Base-by-base conservation (phyloP, 345 rosid species). In the Eucalyptus albens region DNA sequence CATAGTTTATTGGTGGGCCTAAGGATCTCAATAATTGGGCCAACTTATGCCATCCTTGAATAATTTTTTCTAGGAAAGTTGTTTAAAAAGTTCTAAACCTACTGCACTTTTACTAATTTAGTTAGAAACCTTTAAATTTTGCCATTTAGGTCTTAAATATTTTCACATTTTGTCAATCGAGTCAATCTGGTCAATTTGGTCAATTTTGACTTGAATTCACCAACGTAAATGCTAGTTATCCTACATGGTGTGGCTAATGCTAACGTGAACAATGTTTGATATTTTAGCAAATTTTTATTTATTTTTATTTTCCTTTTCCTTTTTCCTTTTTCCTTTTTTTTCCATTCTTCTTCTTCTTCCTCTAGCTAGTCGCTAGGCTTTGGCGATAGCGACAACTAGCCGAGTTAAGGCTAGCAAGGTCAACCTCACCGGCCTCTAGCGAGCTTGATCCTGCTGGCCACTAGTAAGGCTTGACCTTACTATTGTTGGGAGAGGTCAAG, bases 281-380 rank as follows among this genome's bases (percentile, higher is more conserved):
- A 60, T 11, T 60, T 60, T 60, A 26, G 4, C 2, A 60, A 24
- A 0, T 27, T 12, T 12, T 27, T 26, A 11, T 27, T 60, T 27
- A 3, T 12, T 27, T 53, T 19, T 53, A 0, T 8, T 53, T 53
- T 53, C 0, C 0, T 59, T 11, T 9, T 11, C 3, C 12, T 47
- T 47, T 3, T 15, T 51, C 7, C 40, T 37, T 37, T 37, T 37
- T 37, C 40, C 5, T 40, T 40, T 40, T 40, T 53, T 53, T 53
- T 0, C 59, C 59, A 53, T 53, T 53, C 2, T 53, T 53, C 11
- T 53, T 53, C 62, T 56, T 56, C 29, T 24, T 56, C 29, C 62
- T 56, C 1, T 1, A 56, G 6, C 29, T 26, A 56, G 6, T 56
- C 3, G 0, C 1, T 1, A 0, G 6, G 29, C 13, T 26, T 56